Conservation (phyloP, 169 alveolate genomes). For the Toxoplasma gondii region DNA sequence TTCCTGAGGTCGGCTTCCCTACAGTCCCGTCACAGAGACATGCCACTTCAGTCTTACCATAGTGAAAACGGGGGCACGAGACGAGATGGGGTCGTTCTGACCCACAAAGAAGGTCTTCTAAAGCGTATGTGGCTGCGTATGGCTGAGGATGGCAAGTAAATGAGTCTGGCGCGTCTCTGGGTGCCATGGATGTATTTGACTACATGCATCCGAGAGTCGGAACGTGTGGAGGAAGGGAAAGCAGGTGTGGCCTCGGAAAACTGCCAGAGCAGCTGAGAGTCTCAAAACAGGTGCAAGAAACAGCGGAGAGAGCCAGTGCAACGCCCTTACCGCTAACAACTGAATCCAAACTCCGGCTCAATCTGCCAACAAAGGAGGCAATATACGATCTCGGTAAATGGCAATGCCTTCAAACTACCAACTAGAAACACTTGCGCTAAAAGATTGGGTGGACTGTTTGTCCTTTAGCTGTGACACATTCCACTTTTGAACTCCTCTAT, state of each 20-base stretch:
- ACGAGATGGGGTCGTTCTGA: neutral
- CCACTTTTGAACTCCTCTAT: neutral
- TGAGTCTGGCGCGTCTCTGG: neutral
- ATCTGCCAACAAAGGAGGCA: neutral
- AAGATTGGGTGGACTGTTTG: too few species aligned
- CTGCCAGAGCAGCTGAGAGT: neutral
- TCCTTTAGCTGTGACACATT: neutral
- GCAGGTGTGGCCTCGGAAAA: neutral
- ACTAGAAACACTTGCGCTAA: too few species aligned
- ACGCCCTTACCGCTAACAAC: neutral
- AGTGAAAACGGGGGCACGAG: neutral
- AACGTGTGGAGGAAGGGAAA: neutral
- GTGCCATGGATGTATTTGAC: neutral
- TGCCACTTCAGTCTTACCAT: neutral
- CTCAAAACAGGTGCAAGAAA: neutral
- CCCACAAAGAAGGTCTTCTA: neutral
- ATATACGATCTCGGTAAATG: constrained; percentile 33
- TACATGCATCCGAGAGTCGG: neutral
- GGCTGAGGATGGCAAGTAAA: neutral
- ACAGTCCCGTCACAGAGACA: neutral
- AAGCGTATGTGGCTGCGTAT: neutral
- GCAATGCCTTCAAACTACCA: neutral
- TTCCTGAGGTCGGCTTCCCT: too few species aligned
- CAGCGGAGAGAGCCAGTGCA: neutral
- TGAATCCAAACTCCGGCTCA: neutral